Evolutionary conservation across 768 basidiomycete genomes (phyloP).

Genomic region (Rhizopogon roseolus): DNA sequence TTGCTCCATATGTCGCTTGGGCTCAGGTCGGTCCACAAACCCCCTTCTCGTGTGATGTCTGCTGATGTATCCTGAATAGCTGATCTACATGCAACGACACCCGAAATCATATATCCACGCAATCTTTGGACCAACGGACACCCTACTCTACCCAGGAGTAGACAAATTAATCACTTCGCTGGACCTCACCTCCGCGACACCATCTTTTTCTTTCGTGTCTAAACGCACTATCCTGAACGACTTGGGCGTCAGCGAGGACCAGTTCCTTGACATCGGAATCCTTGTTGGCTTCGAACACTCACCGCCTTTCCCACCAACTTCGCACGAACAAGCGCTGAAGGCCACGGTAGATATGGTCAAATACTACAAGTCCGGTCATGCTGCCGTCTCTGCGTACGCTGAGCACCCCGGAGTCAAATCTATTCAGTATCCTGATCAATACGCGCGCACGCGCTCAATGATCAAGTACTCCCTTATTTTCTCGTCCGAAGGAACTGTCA

Average conservation of each 20-base stretch:
- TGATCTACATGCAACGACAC: conserved; percentile 94
- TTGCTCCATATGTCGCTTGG: conserved; percentile 94
- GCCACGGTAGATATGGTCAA: conserved; percentile 89
- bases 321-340: conserved; percentile 77
- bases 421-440: conserved; percentile 78
- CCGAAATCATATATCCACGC: conserved; percentile 92
- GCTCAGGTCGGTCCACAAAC: conserved; percentile 69
- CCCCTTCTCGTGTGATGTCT: background rate
- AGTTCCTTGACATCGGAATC: conserved; percentile 92
- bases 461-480: conserved; percentile 90
- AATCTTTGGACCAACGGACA: conserved; percentile 87
- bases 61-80: conserved; percentile 38
- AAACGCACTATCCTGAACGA: conserved; percentile 71
- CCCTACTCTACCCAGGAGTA: conserved; percentile 80
- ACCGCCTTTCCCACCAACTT: conserved; percentile 74
- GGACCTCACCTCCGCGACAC: conserved; percentile 63
- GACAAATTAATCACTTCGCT: conserved; percentile 89
- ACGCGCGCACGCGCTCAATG: conserved; percentile 85
- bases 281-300: conserved; percentile 87
- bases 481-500: conserved; percentile 77
- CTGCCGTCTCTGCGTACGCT: conserved; percentile 68
- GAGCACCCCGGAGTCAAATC: conserved; percentile 83
- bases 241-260: conserved; percentile 71
- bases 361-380: conserved; percentile 86
- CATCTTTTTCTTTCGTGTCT: conserved; percentile 80